Evolutionary conservation across 2,329 filamentous ascomycete genomes (phyloP).

Genomic region (Alternaria longipes): DNA sequence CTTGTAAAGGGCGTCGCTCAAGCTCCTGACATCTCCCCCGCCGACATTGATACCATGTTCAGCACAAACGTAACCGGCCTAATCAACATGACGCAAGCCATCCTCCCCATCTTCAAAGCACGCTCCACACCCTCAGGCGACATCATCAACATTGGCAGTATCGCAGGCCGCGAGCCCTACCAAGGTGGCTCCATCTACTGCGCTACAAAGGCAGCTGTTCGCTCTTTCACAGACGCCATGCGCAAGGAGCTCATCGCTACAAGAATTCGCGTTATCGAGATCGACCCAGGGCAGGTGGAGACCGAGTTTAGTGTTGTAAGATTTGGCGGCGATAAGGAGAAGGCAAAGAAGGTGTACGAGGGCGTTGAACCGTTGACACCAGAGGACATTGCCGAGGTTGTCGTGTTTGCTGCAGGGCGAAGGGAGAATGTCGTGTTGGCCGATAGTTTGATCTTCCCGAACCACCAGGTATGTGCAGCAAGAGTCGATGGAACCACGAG

Average conservation of each 20-base stretch:
- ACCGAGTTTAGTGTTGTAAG: slow-evolving; percentile 91
- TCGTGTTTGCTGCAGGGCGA: slow-evolving; percentile 85
- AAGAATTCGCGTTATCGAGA: slow-evolving; percentile 82
- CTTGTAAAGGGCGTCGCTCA: slow-evolving; percentile 88
- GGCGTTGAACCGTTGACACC: slow-evolving; percentile 76
- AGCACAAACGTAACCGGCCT: slow-evolving; percentile 92
- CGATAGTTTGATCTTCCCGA: slow-evolving; percentile 86
- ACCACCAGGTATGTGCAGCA: slow-evolving; percentile 75
- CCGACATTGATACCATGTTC: slow-evolving; percentile 89
- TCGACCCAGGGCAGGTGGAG: slow-evolving; percentile 93
- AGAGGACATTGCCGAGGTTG: slow-evolving; percentile 88
- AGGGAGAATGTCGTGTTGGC: slow-evolving; percentile 91
- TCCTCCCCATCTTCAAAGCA: slow-evolving; percentile 82
- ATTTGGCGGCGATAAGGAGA: slow-evolving; percentile 86
- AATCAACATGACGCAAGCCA: slow-evolving; percentile 94
- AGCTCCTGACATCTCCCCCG: slow-evolving; percentile 81
- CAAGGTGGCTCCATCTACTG: slow-evolving; percentile 90
- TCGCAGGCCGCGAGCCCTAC: slow-evolving; percentile 90
- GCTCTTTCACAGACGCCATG: slow-evolving; percentile 83
- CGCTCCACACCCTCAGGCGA: slow-evolving; percentile 69
- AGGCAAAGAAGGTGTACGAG: slow-evolving; percentile 91
- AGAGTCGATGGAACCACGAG: background rate
- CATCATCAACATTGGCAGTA: slow-evolving; percentile 94
- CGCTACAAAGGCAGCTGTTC: slow-evolving; percentile 88
- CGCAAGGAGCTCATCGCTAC: slow-evolving; percentile 84